Conservation (phyloP, 371 early-diverging fungal species). For the Syncephalastrum monosporum region DNA sequence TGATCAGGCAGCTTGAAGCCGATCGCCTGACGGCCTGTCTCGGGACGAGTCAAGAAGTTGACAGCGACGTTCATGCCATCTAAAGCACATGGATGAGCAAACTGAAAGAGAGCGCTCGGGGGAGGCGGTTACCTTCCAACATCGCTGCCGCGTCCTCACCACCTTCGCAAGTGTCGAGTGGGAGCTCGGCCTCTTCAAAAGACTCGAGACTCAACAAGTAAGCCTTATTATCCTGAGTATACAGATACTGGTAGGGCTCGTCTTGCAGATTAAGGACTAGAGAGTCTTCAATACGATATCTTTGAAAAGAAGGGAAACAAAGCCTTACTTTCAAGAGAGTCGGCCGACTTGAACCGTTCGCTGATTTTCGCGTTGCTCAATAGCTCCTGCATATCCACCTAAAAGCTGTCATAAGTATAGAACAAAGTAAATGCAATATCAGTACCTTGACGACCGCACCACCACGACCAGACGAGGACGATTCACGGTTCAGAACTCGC, state of each 20-base stretch:
- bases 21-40: constrained; percentile 37
- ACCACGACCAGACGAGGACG: constrained; percentile 46
- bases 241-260: constrained; percentile 70
- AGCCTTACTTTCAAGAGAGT: constrained; percentile 57
- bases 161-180: constrained; percentile 59
- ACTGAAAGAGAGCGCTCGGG: not conserved
- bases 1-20: constrained; percentile 43
- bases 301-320: not conserved
- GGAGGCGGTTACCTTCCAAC: constrained; percentile 35
- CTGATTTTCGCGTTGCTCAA: constrained; percentile 49
- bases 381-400: constrained; percentile 70
- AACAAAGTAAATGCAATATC: not conserved
- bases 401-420: not conserved
- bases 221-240: constrained; percentile 55
- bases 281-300: not conserved
- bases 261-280: constrained; percentile 61
- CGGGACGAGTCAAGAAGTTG: constrained; percentile 45
- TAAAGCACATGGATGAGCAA: constrained; percentile 4
- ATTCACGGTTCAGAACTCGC: constrained; percentile 45
- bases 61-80: constrained; percentile 49
- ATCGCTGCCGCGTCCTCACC: constrained; percentile 35
- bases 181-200: constrained; percentile 72
- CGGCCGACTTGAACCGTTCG: constrained; percentile 66
- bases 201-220: constrained; percentile 72
- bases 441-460: constrained; percentile 52